Evolutionary conservation across 1,284 basidiomycete species (phyloP), one percentile per base, ranked within the genome.

Genomic region (Ustilago lituana): DNA sequence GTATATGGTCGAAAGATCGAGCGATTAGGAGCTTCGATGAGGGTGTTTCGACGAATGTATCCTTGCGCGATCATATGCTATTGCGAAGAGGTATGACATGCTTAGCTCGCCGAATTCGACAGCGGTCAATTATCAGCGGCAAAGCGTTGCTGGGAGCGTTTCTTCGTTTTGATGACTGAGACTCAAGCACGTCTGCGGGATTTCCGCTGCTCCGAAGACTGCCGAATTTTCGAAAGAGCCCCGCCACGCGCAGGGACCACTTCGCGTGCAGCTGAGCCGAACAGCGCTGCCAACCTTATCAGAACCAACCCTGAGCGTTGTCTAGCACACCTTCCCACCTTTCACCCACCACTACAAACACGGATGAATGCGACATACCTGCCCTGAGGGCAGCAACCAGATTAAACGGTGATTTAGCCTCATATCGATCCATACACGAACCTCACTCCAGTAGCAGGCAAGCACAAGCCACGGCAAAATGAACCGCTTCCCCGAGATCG

Each of bases 401-500:
- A 26, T n/a, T n/a, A n/a, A n/a, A n/a, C n/a, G n/a, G n/a, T n/a
- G n/a, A n/a, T n/a, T n/a, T n/a, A n/a, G n/a, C n/a, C n/a, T n/a
- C n/a, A n/a, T n/a, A n/a, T n/a, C n/a, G n/a, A n/a, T n/a, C n/a
- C n/a, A n/a, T n/a, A n/a, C n/a, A n/a, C 19, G 22, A 31, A 24
- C 31, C 2, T 3, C 32, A 20, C 11, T 15, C 19, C n/a, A 19
- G 22, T 14, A 19, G 23, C 17, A 10, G 14, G 23, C 45, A 8
- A 23, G 15, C 11, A 5, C 17, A 31, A 10, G 24, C 20, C 10
- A 39, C 37, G 17, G 5, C 51, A 44, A n/a, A 27, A 66, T 57
- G 58, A 58, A 50, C 29, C 51, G 60, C 22, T 64, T 61, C 38
- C 69, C 69, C 14, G 53, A 63, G 14, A 52, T 44, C 32, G 61